Evolutionary conservation across 2,329 filamentous ascomycete genomes (phyloP), one percentile per base, ranked within the genome.

Genomic region (Fusarium pseudocircinatum): DNA sequence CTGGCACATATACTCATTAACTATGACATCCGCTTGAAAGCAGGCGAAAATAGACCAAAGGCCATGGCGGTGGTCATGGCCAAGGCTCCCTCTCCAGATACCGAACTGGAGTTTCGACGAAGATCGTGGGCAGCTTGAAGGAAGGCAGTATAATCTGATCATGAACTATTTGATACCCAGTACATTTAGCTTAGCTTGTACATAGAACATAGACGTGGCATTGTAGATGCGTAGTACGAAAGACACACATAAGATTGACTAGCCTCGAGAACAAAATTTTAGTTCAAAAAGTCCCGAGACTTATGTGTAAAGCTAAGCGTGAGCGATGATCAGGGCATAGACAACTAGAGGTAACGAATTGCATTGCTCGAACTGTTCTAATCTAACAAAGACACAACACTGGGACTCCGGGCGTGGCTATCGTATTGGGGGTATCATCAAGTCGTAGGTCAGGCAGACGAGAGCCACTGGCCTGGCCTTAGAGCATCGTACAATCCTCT

Each of bases 11-110:
- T 84, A 42, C 73, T 86, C n/a, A 77, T 85, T 53, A 79, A 81
- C 67, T 86, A 84, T 63, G 84, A 86, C 34, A 78, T 84, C 39
- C 79, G 80, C 44, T 78, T 85, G 11, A 80, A 81, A 69, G 73
- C 80, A 10, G 84, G 84, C 26, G 78, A 82, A 65, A 63, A 68
- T n/a, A 73, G 84, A 56, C 84, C 84, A 46, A 79, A 78, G 75
- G 79, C 76, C 42, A 85, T 81, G 79, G 79, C 78, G 56, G 75
- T 79, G 74, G 80, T 80, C 70, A 85, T 79, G 82, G 83, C 70
- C 77, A 87, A 84, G 78, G 83, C 78, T 46, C 83, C 74, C 39
- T 82, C 72, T 81, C 85, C 80, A 8, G 80, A 84, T 22, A 81
- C 79, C 1, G 81, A 85, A 70, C 70, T 85, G 9, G 76, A 85